Base-by-base conservation (phyloP, 306 rosid species). In the Cercis canadensis region DNA sequence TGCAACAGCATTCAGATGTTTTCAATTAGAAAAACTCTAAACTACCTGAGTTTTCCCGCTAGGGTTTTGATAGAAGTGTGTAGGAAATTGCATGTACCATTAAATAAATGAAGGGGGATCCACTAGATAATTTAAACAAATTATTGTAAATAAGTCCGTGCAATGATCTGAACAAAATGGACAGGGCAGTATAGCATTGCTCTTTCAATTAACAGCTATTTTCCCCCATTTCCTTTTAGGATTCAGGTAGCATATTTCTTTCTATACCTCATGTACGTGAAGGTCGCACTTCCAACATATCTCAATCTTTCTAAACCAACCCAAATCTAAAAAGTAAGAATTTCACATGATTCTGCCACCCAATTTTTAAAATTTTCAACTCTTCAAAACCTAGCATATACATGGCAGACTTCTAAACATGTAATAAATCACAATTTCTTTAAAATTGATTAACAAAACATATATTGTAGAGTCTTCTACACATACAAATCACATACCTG, bases 401-500 rank as follows among this genome's bases (percentile, higher is more conserved):
- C 2, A 5, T 10, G 50, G 50, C 50, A 44, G 50, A 44, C 9
- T 44, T 44, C 50, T 11, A 44, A 13, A 44, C 29, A 66, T 31
- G 66, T 43, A 54, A 51, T 15, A 44, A 51, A 54, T 8, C 51
- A 61, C 53, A 69, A 75, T 43, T 36, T 5, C 19, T 12, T 18
- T 47, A 61, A 16, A 41, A 9, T 40, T 43, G 16, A 32, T 58
- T 55, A 70, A 59, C 51, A 41, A 51, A 33, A 50, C 10, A 53
- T 57, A 67, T 49, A 76, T 53, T 2, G 54, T 17, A 15, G 72
- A 36, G 54, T 73, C 66, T 21, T 54, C 11, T 49, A 40, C 8
- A 24, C 68, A 71, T 24, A 69, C 67, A 61, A 39, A 37, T 63
- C 44, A 51, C 83, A 68, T 72, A 91, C 99, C 97, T 87, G 92